Base-by-base conservation (phyloP, 1,284 basidiomycete genomes). In the Singerocomus inundabilis region DNA sequence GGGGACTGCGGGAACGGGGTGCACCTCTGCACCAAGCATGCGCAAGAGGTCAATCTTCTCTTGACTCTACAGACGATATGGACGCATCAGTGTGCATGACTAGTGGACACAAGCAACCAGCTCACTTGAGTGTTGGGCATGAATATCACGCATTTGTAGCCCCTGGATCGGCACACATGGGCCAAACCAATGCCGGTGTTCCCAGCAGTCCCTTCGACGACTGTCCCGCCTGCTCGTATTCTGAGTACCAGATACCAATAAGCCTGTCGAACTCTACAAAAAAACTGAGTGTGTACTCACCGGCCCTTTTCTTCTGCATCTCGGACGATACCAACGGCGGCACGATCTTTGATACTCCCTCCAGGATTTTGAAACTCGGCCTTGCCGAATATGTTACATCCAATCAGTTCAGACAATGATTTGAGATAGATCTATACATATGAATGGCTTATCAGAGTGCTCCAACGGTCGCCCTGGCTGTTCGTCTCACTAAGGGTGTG, bases 111-210 rank as follows among this genome's bases (percentile, higher is more conserved):
- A 21, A 34, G 31, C 28, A 37, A 34, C 36, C n/a, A 28, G 57
- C 72, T 25, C 54, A 87, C 90, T 80, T 97, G 94, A 2, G 88
- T 93, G 71, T 98, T 81, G 43, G 96, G 96, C 96, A 99, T 98
- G 81, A 93, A 99, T 66, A 99, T 99, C n/a, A 99, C 95, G 66
- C 96, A 98, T 69, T 87, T 90, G 78, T 99, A 99, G 4, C 97
- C 95, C 59, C 81, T 84, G 25, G 91, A 83, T 61, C 96, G 78
- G 72, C 96, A 98, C 47, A 98, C 92, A 65, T 95, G 94, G 5
- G 95, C 94, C 31, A 98, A 81, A 40, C 95, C 95, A 56, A 98
- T 98, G 45, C 95, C 96, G 6, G 96, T 99, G 75, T 99, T 99
- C n/a, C 96, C 96, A 29, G 96, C 96, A 1, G 96, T 99, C 3